phyloP scores from a whole-genome alignment of 495 filamentous ascomycete species.

The Physcia stellaris region DNA sequence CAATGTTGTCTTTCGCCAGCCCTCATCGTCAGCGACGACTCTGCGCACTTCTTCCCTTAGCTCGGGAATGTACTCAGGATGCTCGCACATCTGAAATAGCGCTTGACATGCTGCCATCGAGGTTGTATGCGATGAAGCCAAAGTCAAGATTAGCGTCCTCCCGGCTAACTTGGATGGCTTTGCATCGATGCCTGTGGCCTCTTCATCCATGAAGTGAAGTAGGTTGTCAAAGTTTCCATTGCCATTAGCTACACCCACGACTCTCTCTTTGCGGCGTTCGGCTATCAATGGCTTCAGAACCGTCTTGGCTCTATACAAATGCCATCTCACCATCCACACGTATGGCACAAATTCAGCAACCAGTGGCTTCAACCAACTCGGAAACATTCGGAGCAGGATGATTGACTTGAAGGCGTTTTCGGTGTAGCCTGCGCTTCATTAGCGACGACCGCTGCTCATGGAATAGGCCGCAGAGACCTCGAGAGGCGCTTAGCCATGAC shows the following conservation, averaged over 20 bases:
- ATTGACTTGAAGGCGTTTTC: constrained; percentile 21
- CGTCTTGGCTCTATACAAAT: background rate
- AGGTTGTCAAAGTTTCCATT: constrained; percentile 10
- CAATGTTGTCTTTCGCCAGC: constrained; percentile 24
- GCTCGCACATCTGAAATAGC: constrained; percentile 27
- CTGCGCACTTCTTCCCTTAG: constrained; percentile 27
- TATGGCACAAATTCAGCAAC: constrained; percentile 9
- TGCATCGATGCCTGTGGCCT: background rate
- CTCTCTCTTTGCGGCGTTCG: background rate
- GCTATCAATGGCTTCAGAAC: background rate
- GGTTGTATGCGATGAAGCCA: constrained; percentile 34
- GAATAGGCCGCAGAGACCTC: too few relatives aligned
- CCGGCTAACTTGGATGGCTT: background rate
- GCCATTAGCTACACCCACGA: background rate
- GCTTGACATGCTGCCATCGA: constrained; percentile 26
- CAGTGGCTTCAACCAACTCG: constrained; percentile 24
- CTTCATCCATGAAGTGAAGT: constrained; percentile 2
- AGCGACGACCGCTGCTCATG: too few relatives aligned
- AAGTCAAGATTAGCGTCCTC: background rate
- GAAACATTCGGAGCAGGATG: constrained; percentile 21
- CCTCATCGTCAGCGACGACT: constrained; percentile 22
- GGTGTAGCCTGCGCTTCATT: constrained; percentile 30
- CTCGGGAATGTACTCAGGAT: constrained; percentile 22
- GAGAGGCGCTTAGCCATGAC: constrained; percentile 26
- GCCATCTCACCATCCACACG: background rate